Evolutionary conservation across 1,284 basidiomycete species (phyloP).

Genomic region (Ceratobasidium sp.): DNA sequence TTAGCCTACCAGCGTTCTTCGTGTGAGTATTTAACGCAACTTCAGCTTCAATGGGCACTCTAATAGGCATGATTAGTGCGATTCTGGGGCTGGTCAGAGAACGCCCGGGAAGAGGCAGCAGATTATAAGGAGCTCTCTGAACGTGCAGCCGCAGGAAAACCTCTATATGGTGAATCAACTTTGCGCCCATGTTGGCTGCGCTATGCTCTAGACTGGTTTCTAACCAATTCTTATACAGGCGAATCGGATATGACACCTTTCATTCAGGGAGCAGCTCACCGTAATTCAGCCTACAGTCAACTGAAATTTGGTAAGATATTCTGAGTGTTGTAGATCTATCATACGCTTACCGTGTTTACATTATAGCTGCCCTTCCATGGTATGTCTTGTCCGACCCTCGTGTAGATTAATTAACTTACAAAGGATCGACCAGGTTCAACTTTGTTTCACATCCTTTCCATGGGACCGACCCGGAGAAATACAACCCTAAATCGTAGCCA

Average conservation of each 20-base stretch:
- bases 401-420: neutral
- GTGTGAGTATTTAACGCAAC: constrained; percentile 67
- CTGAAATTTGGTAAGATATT: constrained; percentile 86
- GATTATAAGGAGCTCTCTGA: constrained; percentile 84
- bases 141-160: constrained; percentile 79
- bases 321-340: constrained; percentile 43
- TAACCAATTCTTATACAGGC: constrained; percentile 11
- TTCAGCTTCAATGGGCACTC: neutral
- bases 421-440: constrained; percentile 78
- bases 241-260: constrained; percentile 79
- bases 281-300: constrained; percentile 94
- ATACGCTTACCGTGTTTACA: constrained; percentile 1
- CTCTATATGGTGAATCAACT: constrained; percentile 82
- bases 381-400: constrained; percentile 56
- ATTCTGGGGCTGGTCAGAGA: constrained; percentile 98
- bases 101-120: constrained; percentile 82
- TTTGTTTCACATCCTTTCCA: constrained; percentile 91
- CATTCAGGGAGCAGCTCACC: constrained; percentile 90
- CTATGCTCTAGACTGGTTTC: neutral
- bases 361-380: constrained; percentile 78
- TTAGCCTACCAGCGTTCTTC: constrained; percentile 93
- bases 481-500: constrained; percentile 56
- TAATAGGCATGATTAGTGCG: constrained; percentile 71
- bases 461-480: constrained; percentile 88
- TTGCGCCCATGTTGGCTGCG: neutral